These are phyloP conservation scores for Afroboletus lepidellus DNA, from an alignment of 1,284 basidiomycete species.

Conservation along the genomic window DNA sequence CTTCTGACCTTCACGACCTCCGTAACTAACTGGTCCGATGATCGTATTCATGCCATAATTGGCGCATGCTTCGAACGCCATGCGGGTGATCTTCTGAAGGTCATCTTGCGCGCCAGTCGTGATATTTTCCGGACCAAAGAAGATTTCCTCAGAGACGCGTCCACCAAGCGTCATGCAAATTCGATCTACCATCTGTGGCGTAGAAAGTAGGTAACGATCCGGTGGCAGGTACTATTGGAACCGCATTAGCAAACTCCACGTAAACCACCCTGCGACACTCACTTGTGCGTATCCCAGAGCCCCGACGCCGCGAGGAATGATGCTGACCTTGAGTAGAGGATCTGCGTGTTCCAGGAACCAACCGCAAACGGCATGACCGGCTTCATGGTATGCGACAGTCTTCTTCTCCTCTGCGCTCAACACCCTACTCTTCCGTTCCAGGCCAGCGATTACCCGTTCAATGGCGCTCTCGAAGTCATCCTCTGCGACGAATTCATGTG, in stretches of 20 bases:
- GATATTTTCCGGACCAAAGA: conserved; percentile 91
- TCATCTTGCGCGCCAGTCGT: conserved; percentile 99
- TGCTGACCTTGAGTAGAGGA: conserved; percentile 96
- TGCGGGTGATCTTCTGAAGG: conserved; percentile 95
- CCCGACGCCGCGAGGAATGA: conserved; percentile 95
- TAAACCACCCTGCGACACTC: conserved; percentile 22
- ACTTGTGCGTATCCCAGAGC: conserved; percentile 96
- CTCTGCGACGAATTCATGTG: conserved; percentile 78
- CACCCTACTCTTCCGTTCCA: conserved; percentile 94
- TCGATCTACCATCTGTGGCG: conserved; percentile 91
- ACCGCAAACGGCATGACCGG: conserved; percentile 96
- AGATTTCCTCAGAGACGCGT: conserved; percentile 97
- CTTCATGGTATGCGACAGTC: conserved; percentile 99
- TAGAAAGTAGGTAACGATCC: conserved; percentile 94
- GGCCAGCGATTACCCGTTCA: conserved; percentile 95
- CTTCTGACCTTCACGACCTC: conserved; percentile 76
- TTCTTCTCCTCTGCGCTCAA: conserved; percentile 96
- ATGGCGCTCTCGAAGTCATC: conserved; percentile 96
- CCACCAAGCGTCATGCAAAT: conserved; percentile 99
- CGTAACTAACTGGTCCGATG: conserved; percentile 96
- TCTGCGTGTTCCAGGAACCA: conserved; percentile 99
- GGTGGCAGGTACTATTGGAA: conserved; percentile 81
- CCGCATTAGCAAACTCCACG: conserved; percentile 8
- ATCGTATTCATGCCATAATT: conserved; percentile 96
- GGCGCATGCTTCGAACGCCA: conserved; percentile 95